Conservation (phyloP, 805 yeast species). For the Clavispora phyllophila region DNA sequence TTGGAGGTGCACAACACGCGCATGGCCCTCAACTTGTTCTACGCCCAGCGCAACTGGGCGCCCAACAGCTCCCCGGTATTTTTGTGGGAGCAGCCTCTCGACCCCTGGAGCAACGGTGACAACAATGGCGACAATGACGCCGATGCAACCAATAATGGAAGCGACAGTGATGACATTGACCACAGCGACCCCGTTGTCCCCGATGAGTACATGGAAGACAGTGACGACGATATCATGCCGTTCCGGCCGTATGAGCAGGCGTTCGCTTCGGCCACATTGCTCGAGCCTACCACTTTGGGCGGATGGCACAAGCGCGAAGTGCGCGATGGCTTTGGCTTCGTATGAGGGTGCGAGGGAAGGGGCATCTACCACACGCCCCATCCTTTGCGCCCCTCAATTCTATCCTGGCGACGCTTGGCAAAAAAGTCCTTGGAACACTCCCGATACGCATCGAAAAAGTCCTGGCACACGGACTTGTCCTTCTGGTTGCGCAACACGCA, state of each 20-base stretch:
- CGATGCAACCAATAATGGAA: not conserved
- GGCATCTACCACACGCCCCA: constrained; percentile 37
- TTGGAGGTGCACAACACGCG: constrained; percentile 31
- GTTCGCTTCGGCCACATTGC: too few species aligned
- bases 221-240: not conserved
- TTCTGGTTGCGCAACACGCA: constrained; percentile 78
- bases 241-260: not conserved
- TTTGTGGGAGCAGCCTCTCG: not conserved
- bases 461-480: constrained; percentile 58
- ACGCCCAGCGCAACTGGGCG: too few species aligned
- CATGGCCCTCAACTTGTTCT: constrained; percentile 14
- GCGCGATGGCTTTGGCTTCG: not conserved
- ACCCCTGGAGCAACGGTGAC: not conserved
- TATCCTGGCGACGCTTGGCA: constrained; percentile 32
- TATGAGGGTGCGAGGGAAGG: not conserved
- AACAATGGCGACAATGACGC: too few species aligned
- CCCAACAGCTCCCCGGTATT: not conserved
- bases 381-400: constrained; percentile 34
- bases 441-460: constrained; percentile 86
- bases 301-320: not conserved
- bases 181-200: constrained; percentile 2
- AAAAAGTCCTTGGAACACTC: constrained; percentile 58
- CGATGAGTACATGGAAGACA: constrained; percentile 1
- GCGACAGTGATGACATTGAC: not conserved
- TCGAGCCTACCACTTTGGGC: not conserved